Percentiles rank a stretch among this genome's conserved stretches.
These are phyloP conservation scores for Pleoardoris graminearum DNA, from an alignment of 2,329 filamentous ascomycete genomes.

Conservation along the genomic window DNA sequence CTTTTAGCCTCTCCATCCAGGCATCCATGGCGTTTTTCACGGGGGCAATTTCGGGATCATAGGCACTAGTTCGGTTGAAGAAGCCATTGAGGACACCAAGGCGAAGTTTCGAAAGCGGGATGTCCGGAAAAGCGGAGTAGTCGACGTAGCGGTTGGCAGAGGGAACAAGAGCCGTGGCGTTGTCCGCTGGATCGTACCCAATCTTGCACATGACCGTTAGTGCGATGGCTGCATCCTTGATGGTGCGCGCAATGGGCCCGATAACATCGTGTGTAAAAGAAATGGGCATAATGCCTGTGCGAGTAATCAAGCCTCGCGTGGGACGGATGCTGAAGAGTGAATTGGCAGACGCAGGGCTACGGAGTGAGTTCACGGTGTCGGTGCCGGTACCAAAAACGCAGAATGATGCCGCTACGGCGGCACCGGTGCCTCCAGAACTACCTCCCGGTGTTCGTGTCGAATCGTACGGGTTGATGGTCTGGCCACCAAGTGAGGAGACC, in stretches of 20 bases:
- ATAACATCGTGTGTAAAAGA: constrained; percentile 61
- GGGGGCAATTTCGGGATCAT: constrained; percentile 56
- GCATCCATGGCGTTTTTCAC: constrained; percentile 59
- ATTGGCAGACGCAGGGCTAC: constrained; percentile 64
- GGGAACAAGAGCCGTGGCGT: constrained; percentile 56
- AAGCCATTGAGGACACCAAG: constrained; percentile 60
- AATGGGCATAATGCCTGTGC: constrained; percentile 59
- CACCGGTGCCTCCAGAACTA: constrained; percentile 65
- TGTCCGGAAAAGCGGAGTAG: constrained; percentile 50
- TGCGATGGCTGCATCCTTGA: constrained; percentile 56
- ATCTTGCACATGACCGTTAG: constrained; percentile 58
- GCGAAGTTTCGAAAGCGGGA: constrained; percentile 46
- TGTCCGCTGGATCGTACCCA: constrained; percentile 57
- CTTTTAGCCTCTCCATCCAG: constrained; percentile 52
- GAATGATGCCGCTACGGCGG: constrained; percentile 61
- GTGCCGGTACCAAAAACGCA: constrained; percentile 63
- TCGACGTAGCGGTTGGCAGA: constrained; percentile 47
- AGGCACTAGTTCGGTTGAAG: constrained; percentile 56
- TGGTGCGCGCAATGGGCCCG: constrained; percentile 58
- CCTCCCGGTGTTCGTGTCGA: constrained; percentile 66
- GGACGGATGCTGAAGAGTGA: constrained; percentile 63
- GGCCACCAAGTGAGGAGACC: constrained; percentile 65
- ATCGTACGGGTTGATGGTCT: constrained; percentile 70
- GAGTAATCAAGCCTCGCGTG: constrained; percentile 56
- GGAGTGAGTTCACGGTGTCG: constrained; percentile 65